Evolutionary conservation across 208 protist species (phyloP), one percentile per base, ranked within the genome.

Genomic region (Angomonas ambiguus): DNA sequence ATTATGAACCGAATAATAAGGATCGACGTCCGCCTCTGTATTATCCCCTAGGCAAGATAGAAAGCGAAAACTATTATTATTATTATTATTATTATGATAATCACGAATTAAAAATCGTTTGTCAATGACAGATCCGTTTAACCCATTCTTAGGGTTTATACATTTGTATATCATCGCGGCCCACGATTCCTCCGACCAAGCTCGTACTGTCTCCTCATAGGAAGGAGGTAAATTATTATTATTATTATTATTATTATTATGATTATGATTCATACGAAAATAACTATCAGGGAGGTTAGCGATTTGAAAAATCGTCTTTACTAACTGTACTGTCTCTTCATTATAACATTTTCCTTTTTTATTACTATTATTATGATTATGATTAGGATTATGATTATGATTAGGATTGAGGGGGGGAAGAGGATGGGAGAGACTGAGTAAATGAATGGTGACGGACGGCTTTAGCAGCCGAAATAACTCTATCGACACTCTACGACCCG

Each of bases 361-460:
- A 2, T 25, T 30, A 2, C n/a, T 30, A n/a, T 53, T 24, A 28
- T 53, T 10, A n/a, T 53, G 2, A 2, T 53, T 10, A 10, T 10
- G 48, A 2, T 53, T n/a, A 3, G 22, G 48, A 10, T 10, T n/a
- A 24, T 24, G 48, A 10, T 53, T n/a, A 10, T 10, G 48, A 24
- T 24, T n/a, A n/a, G 48, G 48, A n/a, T 53, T 58, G 13, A 58
- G 10, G 24, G 51, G 51, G 2, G 20, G 51, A 5, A 20, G 51
- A 8, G n/a, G n/a, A n/a, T n/a, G n/a, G 49, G 49, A 27, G 18
- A 30, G n/a, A 10, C n/a, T 13, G 18, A 56, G 16, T 13, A 95
- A 67, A 64, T 96, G 87, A 48, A 97, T 69, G 28, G 93, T 82
- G 58, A 85, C 76, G 18, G 71, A 77, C 18, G 92, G 92, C 38